Evolutionary conservation across 179 eudicot species (phyloP), one percentile per base, ranked within the genome.

Genomic region (Patellifolia procumbens): DNA sequence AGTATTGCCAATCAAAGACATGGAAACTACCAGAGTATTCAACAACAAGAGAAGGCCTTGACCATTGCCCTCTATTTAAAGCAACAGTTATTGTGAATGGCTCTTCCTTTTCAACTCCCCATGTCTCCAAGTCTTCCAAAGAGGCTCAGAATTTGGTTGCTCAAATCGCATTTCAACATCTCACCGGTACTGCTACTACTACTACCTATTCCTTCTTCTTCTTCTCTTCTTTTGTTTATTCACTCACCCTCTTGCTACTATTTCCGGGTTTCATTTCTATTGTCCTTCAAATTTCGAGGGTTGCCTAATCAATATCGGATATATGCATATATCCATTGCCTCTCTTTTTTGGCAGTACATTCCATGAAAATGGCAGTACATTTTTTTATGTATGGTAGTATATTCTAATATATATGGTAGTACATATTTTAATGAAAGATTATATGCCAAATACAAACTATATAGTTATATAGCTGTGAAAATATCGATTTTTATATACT

Each of bases 131-230:
- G 10, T 70, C 85, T 43, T 59, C 83, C 35, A 85, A 85, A 64
- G 83, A 80, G 11, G 87, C 87, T 28, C 82, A 85, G 17, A 82
- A 82, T 55, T 39, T 45, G 26, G 87, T 74, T 74, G 87, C 87
- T 24, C 63, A 66, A 52, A 64, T 80, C 11, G 87, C 87, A 52
- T 82, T 70, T 32, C 80, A 82, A 0, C 60, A 80, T 59, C 74
- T 85, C 32, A 63, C 82, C 77, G 87, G 85, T 85, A 79, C 6
- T 52, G n/a, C n/a, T n/a, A n/a, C n/a, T n/a, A n/a, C n/a, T n/a
- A n/a, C n/a, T n/a, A n/a, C n/a, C n/a, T n/a, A n/a, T n/a, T n/a
- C n/a, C 7, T 12, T 26, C 39, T 29, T n/a, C 43, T 24, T n/a
- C 0, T 1, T 42, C 17, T 31, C 12, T 13, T 31, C 24, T 13